A percentile compares a stretch with the other conserved stretches of the same genome.
These are phyloP conservation scores for Fusarium brachygibbosum DNA, from an alignment of 2,329 filamentous ascomycete genomes.

Conservation along the genomic window DNA sequence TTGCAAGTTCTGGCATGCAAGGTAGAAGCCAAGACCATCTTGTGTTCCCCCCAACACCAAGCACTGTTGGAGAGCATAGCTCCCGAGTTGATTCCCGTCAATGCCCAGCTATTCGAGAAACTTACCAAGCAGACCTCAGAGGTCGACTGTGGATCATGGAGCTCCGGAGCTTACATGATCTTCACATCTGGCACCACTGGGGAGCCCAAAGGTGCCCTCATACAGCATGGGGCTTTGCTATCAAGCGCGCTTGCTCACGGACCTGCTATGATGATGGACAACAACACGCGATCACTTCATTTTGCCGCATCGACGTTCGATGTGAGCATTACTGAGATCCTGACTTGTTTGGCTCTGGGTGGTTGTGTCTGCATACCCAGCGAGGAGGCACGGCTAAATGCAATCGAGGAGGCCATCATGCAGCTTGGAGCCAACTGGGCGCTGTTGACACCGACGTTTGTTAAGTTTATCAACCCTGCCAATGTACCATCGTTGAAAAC, in stretches of 20 bases:
- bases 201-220: conserved; percentile 40
- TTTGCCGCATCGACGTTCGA: conserved; percentile 54
- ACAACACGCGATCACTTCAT: conserved; percentile 50
- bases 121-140: background rate
- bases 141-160: conserved; percentile 21
- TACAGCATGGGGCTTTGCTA: conserved; percentile 39
- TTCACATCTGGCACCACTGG: conserved; percentile 42
- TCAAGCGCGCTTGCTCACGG: conserved; percentile 42
- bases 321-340: conserved; percentile 47
- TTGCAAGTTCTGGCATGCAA: conserved; percentile 32
- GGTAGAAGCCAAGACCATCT: conserved; percentile 31
- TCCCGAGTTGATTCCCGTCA: conserved; percentile 34
- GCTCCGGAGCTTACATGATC: conserved; percentile 43
- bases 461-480: conserved; percentile 34
- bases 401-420: conserved; percentile 45
- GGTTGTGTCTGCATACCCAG: conserved; percentile 55
- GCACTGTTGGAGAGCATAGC: conserved; percentile 26
- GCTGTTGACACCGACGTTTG: conserved; percentile 38
- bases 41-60: conserved; percentile 43
- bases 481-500: conserved; percentile 40
- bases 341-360: conserved; percentile 42
- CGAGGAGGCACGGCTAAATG: conserved; percentile 56
- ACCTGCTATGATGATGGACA: conserved; percentile 43
- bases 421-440: conserved; percentile 43
- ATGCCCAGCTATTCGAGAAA: conserved; percentile 28